Evolutionary conservation across 1,284 basidiomycete genomes (phyloP).

Genomic region (Ceraceosorus guamensis): DNA sequence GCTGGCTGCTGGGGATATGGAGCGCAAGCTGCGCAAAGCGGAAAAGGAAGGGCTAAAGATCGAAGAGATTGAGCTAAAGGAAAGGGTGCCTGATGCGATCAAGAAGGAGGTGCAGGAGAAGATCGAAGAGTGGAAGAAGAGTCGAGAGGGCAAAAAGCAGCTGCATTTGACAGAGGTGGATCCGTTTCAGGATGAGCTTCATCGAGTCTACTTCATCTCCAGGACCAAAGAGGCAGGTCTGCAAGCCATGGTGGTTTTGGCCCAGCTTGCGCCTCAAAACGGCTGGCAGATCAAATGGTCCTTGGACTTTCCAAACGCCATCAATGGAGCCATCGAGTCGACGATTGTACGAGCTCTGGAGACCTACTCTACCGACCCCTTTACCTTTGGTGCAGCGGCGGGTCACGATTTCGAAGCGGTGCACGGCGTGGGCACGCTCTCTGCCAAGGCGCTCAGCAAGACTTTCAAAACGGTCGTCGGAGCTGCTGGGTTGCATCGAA

Average conservation of each 20-base stretch:
- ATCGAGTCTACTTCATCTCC: slow-evolving; percentile 57
- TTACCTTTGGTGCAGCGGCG: slow-evolving; percentile 50
- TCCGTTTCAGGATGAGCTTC: slow-evolving; percentile 56
- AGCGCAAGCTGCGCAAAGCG: slow-evolving; percentile 54
- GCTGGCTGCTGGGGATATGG: slow-evolving; percentile 52
- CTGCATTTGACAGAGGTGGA: slow-evolving; percentile 57
- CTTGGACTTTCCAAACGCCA: slow-evolving; percentile 56
- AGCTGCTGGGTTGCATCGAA: slow-evolving; percentile 29
- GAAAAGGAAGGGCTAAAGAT: slow-evolving; percentile 55
- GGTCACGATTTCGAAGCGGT: slow-evolving; percentile 24
- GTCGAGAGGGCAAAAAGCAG: slow-evolving; percentile 56
- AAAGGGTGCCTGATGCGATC: slow-evolving; percentile 51
- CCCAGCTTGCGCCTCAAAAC: slow-evolving; percentile 54
- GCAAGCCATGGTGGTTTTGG: slow-evolving; percentile 55
- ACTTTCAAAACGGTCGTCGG: slow-evolving; percentile 30
- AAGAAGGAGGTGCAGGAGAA: slow-evolving; percentile 50
- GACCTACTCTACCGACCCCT: slow-evolving; percentile 51
- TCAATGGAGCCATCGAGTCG: slow-evolving; percentile 54
- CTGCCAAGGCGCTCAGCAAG: slow-evolving; percentile 27
- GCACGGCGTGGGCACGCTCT: slow-evolving; percentile 34
- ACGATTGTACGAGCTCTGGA: slow-evolving; percentile 55
- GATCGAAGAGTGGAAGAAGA: slow-evolving; percentile 54
- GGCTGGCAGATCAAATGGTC: slow-evolving; percentile 61
- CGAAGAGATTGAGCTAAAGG: slow-evolving; percentile 38
- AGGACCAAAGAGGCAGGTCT: slow-evolving; percentile 52